Conservation (phyloP, 2,329 filamentous ascomycete genomes). For the Fusarium concolor region DNA sequence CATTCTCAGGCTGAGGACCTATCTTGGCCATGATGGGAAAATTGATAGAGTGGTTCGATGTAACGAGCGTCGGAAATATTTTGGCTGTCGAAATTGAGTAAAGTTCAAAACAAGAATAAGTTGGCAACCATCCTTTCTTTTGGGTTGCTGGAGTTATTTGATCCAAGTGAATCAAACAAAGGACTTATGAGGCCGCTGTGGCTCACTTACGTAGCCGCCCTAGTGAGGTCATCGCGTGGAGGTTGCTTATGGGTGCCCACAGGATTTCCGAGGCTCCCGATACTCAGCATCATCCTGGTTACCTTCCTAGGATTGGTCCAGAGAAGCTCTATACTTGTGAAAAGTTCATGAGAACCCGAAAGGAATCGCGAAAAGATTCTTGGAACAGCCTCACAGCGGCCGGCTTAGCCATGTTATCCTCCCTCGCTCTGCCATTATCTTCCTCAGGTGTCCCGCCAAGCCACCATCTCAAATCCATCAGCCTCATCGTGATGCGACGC, state of each 20-base stretch:
- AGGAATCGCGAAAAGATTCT: not conserved
- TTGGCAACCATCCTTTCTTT: not conserved
- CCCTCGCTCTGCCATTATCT: not conserved
- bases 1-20: slow-evolving; percentile 12
- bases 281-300: slow-evolving; percentile 12
- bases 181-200: slow-evolving; percentile 29
- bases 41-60: not conserved
- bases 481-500: slow-evolving; percentile 20
- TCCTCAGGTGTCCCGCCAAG: slow-evolving; percentile 9
- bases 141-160: not conserved
- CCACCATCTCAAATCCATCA: slow-evolving; percentile 24
- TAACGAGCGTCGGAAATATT: not conserved
- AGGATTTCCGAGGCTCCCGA: slow-evolving; percentile 35
- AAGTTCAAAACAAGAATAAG: not conserved
- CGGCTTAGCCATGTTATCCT: slow-evolving; percentile 13
- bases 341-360: not conserved
- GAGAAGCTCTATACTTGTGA: not conserved
- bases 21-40: slow-evolving; percentile 24
- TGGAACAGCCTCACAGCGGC: not conserved
- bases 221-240: slow-evolving; percentile 40
- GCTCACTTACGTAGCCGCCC: slow-evolving; percentile 37
- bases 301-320: not conserved
- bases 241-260: slow-evolving; percentile 7
- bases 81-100: not conserved
- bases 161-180: slow-evolving; percentile 10